phyloP scores from a whole-genome alignment of 2,329 filamentous ascomycete genomes.

The Fonsecaea multimorphosa region DNA sequence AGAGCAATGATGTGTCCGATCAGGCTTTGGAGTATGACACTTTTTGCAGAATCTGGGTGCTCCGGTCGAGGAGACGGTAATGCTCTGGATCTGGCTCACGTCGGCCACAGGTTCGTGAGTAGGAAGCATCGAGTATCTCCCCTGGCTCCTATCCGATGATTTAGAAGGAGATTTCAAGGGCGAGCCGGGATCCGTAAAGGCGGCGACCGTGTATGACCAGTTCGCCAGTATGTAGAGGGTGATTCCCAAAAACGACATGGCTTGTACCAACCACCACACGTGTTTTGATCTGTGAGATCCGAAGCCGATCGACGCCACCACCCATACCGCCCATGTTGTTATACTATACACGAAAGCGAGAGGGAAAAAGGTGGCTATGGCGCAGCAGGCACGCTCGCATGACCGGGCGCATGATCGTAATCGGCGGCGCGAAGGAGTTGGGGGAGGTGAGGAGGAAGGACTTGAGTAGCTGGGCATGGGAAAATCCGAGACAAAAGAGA shows the following conservation, averaged over 20 bases:
- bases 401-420: conserved; percentile 51
- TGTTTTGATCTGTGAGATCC: conserved; percentile 27
- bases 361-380: conserved; percentile 80
- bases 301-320: conserved; percentile 73
- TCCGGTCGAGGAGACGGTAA: conserved; percentile 92
- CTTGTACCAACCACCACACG: conserved; percentile 34
- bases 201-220: conserved; percentile 87
- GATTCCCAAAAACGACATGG: conserved; percentile 67
- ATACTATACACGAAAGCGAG: conserved; percentile 85
- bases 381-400: conserved; percentile 84
- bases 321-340: conserved; percentile 94
- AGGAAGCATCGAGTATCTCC: conserved; percentile 76
- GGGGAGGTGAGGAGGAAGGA: conserved; percentile 46
- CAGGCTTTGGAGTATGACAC: conserved; percentile 91
- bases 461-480: conserved; percentile 40
- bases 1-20: conserved; percentile 95
- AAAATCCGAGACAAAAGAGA: conserved; percentile 4
- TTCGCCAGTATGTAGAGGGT: conserved; percentile 79
- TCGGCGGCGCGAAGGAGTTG: conserved; percentile 51
- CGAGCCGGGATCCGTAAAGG: conserved; percentile 87
- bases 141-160: conserved; percentile 40
- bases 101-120: conserved; percentile 64
- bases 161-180: conserved; percentile 49
- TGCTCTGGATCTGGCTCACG: conserved; percentile 66
- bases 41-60: conserved; percentile 94